Evolutionary conservation across 1,139 yeast species (phyloP).

Genomic region (Protomyces lactucae-debilis): DNA sequence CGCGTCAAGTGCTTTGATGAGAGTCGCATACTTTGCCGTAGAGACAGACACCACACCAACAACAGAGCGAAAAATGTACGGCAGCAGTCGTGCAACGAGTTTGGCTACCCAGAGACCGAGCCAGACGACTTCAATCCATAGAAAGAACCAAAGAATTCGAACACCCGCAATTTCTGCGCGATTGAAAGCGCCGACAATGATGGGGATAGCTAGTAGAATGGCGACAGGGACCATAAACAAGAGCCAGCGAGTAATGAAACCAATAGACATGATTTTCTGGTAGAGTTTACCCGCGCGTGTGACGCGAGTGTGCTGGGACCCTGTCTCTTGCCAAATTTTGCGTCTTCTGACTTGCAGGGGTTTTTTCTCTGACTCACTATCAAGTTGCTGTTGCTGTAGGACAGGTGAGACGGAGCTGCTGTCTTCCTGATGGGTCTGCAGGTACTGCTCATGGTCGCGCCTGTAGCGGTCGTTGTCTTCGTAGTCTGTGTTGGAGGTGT

Average conservation of each 20-base stretch:
- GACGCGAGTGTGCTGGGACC: conserved; percentile 8
- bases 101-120: conserved; percentile 42
- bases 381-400: conserved; percentile 1
- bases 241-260: conserved; percentile 40
- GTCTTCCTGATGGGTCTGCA: background rate
- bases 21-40: conserved; percentile 39
- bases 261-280: conserved; percentile 18
- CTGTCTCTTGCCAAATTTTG: conserved; percentile 13
- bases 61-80: conserved; percentile 35
- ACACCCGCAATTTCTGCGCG: conserved; percentile 39
- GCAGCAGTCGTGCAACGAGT: conserved; percentile 40
- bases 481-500: background rate
- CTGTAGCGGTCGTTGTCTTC: background rate
- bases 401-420: conserved; percentile 1
- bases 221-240: conserved; percentile 44
- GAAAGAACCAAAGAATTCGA: conserved; percentile 43
- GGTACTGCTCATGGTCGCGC: background rate
- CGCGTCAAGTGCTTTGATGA: conserved; percentile 41
- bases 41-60: conserved; percentile 41
- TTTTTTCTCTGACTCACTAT: background rate
- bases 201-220: conserved; percentile 41
- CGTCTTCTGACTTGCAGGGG: conserved; percentile 7
- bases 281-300: conserved; percentile 27
- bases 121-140: conserved; percentile 46
- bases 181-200: conserved; percentile 42